Evolutionary conservation across 2,329 filamentous ascomycete species (phyloP).

Genomic region (Colletotrichum neosansevieriae): DNA sequence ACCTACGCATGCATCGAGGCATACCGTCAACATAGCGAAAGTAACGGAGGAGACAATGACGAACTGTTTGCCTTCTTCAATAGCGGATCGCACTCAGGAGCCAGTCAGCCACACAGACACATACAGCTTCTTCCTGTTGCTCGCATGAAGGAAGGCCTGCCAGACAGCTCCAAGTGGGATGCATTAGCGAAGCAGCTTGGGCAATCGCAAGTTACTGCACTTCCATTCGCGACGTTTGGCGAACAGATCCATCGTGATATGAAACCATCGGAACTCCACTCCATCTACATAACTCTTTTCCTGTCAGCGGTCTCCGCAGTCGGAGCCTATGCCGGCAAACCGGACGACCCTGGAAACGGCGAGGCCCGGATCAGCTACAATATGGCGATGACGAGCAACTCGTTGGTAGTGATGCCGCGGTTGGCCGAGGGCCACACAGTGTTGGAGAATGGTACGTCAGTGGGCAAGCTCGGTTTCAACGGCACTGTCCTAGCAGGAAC

Average conservation of each 20-base stretch:
- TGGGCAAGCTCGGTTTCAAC: conserved; percentile 65
- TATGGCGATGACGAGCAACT: conserved; percentile 67
- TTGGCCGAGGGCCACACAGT: conserved; percentile 61
- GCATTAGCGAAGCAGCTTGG: conserved; percentile 59
- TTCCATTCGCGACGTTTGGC: conserved; percentile 61
- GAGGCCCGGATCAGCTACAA: conserved; percentile 73
- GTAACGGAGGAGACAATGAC: conserved; percentile 39
- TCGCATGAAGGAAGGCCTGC: conserved; percentile 69
- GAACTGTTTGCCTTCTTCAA: conserved; percentile 78
- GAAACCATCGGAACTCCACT: conserved; percentile 52
- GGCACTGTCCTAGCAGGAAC: conserved; percentile 75
- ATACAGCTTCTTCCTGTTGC: conserved; percentile 77
- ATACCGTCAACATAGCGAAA: conserved; percentile 55
- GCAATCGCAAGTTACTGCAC: conserved; percentile 8
- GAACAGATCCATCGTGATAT: conserved; percentile 52
- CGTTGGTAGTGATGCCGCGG: conserved; percentile 68
- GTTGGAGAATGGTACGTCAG: conserved; percentile 46
- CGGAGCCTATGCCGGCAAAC: conserved; percentile 33
- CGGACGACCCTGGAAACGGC: conserved; percentile 47
- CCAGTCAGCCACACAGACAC: conserved; percentile 79
- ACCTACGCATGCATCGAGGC: conserved; percentile 72
- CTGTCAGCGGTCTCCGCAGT: conserved; percentile 56
- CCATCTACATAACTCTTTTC: conserved; percentile 62
- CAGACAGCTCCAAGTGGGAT: conserved; percentile 55
- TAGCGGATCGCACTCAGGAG: conserved; percentile 75